These are phyloP conservation scores for Eimeria acervulina DNA, from an alignment of 169 alveolate genomes.

Conservation along the genomic window DNA sequence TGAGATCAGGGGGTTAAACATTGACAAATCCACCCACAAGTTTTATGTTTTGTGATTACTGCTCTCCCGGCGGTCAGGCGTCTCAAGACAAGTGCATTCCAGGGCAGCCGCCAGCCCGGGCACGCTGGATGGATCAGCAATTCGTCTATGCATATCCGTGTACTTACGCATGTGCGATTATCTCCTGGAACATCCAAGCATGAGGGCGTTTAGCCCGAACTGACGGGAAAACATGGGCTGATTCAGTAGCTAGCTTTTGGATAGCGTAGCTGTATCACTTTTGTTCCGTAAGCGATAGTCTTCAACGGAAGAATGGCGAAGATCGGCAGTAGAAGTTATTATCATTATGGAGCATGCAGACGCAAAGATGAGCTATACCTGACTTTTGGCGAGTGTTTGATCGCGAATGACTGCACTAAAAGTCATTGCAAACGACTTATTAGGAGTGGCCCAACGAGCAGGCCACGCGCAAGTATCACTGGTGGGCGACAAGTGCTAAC, in stretches of 20 bases:
- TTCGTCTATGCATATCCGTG: background rate
- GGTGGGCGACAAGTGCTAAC: background rate
- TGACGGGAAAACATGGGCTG: background rate
- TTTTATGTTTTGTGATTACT: background rate
- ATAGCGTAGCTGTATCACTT: background rate
- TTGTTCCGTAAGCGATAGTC: background rate
- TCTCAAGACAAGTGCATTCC: background rate
- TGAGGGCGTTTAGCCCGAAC: background rate
- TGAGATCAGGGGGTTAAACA: background rate
- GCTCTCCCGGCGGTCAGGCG: background rate
- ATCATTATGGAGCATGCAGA: background rate
- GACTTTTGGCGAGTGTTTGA: background rate
- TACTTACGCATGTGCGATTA: background rate
- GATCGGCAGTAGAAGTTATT: constrained; percentile 82
- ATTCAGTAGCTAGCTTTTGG: background rate
- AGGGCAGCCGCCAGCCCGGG: background rate
- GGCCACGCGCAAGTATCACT: no score
- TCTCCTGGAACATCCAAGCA: background rate
- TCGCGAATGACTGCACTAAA: no score
- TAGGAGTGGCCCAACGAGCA: no score
- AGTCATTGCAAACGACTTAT: no score
- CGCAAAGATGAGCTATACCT: background rate
- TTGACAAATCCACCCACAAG: background rate
- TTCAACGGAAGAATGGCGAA: constrained; percentile 9
- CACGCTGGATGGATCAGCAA: background rate